These are phyloP conservation scores for Globisporangium takayamanum DNA, from an alignment of 352 stramenopile genomes.

Conservation along the genomic window DNA sequence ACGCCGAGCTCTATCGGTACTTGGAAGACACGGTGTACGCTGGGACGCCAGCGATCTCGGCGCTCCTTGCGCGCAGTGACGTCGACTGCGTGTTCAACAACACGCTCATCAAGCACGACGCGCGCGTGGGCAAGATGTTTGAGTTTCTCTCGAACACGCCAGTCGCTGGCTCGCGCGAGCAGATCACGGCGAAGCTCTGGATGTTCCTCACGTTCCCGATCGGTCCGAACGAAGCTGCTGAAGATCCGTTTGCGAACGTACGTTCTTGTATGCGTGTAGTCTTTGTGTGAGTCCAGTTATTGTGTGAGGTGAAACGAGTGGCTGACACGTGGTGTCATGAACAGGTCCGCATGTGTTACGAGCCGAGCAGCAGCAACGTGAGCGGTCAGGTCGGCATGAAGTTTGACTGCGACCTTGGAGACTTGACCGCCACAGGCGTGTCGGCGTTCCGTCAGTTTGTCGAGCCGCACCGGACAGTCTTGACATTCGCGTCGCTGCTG, in stretches of 20 bases:
- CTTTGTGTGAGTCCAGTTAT: background rate
- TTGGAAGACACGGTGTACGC: conserved; percentile 2
- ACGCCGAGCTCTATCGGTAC: conserved; percentile 2
- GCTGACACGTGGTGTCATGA: background rate
- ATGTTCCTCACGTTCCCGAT: background rate
- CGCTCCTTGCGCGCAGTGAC: background rate
- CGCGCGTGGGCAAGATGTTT: background rate
- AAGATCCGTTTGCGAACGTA: background rate
- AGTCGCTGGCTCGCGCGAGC: background rate
- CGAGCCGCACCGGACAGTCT: background rate
- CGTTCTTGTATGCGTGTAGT: background rate
- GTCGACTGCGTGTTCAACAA: conserved; percentile 8
- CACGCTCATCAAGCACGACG: conserved; percentile 5
- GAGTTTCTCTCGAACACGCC: conserved; percentile 8
- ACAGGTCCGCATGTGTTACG: background rate
- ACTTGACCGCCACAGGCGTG: background rate
- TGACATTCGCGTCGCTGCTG: conserved; percentile 2
- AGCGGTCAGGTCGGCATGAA: background rate
- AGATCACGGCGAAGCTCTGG: conserved; percentile 3
- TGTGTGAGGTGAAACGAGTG: background rate
- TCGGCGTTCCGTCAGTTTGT: conserved; percentile 2
- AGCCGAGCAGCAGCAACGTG: background rate
- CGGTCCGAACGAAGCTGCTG: background rate
- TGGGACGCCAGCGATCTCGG: background rate
- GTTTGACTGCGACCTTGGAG: background rate